Base-by-base conservation (phyloP, 1,139 yeast genomes). In the Insectozyma bohioensis region DNA sequence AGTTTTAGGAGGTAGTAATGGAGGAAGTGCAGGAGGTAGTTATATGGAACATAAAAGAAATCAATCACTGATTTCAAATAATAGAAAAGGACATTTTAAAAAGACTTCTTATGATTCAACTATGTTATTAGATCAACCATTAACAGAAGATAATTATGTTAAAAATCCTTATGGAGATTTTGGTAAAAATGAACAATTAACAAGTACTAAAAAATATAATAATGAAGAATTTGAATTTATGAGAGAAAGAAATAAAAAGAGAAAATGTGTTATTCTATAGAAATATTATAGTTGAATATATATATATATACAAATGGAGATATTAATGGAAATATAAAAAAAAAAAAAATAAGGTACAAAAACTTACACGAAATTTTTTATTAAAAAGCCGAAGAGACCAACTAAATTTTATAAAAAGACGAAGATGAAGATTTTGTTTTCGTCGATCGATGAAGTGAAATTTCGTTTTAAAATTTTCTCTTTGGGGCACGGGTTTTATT, bases 191-290 rank as follows among this genome's bases (percentile, higher is more conserved):
- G 45, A 47, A 31, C 52, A 21, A 16, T n/a, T n/a, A 11, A 16
- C 26, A 10, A 18, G 22, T 9, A 15, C 5, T 8, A 52, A 24
- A 41, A 49, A 16, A 47, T 63, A 64, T 43, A 60, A 63, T 37
- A 62, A 63, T 26, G 72, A 67, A 33, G 74, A 68, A 48, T 66
- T 66, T 49, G 70, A 65, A 33, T 68, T 67, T 40, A 61, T 69
- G 2, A 49, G 67, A 30, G 58, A 59, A 29, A 44, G 49, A 32
- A 60, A 55, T 48, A 51, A 44, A 37, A 52, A 52, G 35, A 53
- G 52, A 35, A 56, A 46, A 41, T 68, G 75, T 48, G 43, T 47
- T 8, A 63, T 68, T 25, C 55, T 68, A 41, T 67, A 50, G 45
- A 32, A 13, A 10, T 12, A 5, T 5, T 19, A 20, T 14, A 24